Conservation (phyloP, 2,329 filamentous ascomycete genomes). For the Zalaria sp. region DNA sequence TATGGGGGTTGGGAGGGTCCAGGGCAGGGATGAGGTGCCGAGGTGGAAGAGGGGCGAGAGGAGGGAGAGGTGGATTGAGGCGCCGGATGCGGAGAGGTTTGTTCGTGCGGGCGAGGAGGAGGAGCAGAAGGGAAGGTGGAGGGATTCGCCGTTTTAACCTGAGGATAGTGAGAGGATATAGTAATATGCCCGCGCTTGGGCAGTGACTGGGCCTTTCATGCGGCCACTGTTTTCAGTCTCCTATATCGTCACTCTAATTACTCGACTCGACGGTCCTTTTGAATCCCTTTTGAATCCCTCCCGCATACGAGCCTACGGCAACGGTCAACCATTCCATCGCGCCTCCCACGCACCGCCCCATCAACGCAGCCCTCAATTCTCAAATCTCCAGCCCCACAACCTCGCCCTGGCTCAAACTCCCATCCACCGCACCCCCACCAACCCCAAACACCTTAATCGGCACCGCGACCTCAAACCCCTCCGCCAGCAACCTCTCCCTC, state of each 20-base stretch:
- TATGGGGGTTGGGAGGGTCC: conserved; percentile 21
- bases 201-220: too few relatives aligned
- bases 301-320: not conserved
- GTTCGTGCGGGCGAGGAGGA: conserved; percentile 3
- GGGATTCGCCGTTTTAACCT: not conserved
- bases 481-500: conserved; percentile 18
- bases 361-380: not conserved
- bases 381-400: conserved; percentile 6
- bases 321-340: not conserved
- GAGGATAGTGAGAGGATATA: not conserved
- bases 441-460: conserved; percentile 21
- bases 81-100: conserved; percentile 2
- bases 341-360: too few relatives aligned
- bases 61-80: conserved; percentile 7
- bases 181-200: too few relatives aligned
- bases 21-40: conserved; percentile 4
- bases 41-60: conserved; percentile 4
- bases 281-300: too few relatives aligned
- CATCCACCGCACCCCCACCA: conserved; percentile 7
- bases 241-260: too few relatives aligned
- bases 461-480: conserved; percentile 23
- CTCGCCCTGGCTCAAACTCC: conserved; percentile 2
- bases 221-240: too few relatives aligned
- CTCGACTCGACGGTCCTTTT: too few relatives aligned
- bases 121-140: too few relatives aligned